Conservation (phyloP, 2,329 filamentous ascomycete genomes). For the Trichoderma guizhouense region DNA sequence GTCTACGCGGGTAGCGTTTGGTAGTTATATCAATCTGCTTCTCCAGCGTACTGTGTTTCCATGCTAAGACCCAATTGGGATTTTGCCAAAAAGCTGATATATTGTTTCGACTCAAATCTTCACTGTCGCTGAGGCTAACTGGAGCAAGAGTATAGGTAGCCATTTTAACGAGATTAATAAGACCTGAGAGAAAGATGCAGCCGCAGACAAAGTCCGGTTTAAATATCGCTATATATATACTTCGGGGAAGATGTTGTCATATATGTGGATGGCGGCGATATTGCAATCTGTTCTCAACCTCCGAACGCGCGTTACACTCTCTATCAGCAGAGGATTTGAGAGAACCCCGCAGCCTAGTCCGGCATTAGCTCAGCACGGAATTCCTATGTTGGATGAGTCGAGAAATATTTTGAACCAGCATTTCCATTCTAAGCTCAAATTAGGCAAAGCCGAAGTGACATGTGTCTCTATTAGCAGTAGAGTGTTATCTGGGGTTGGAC, state of each 20-base stretch:
- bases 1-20: neutral
- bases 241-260: neutral
- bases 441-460: neutral
- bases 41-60: neutral
- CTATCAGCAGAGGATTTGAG: neutral
- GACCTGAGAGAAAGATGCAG: neutral
- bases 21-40: neutral
- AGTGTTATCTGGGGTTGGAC: neutral
- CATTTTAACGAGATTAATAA: neutral
- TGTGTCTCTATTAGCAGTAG: neutral
- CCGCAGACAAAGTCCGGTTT: neutral
- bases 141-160: neutral
- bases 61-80: neutral
- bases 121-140: neutral
- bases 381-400: neutral
- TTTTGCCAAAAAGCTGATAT: slow-evolving; percentile 7
- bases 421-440: neutral
- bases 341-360: neutral
- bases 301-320: neutral
- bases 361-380: neutral
- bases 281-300: neutral
- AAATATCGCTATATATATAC: neutral
- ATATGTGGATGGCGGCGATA: neutral
- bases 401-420: neutral
- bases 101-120: slow-evolving; percentile 9